Base-by-base conservation (phyloP, 140 eudicot genomes). In the Oenanthe javanica region DNA sequence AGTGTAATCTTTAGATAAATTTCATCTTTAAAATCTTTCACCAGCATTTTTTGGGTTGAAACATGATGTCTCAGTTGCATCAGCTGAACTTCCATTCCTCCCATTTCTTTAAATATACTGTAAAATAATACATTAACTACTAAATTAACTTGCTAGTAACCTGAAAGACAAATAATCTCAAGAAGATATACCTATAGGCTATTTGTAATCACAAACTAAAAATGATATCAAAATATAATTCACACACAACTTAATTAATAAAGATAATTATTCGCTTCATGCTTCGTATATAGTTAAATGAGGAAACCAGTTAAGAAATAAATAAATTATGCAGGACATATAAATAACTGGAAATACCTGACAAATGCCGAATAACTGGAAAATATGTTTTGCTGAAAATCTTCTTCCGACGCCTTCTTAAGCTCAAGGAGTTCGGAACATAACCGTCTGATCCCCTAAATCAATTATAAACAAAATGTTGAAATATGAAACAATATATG, bases 371-470 rank as follows among this genome's bases (percentile, higher is more conserved):
- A 64, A 82, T 87, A 92, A 82, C 87, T 88, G 31, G 88, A 83
- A 73, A 84, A 82, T 42, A 92, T 84, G 79, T 82, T 90, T 63
- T 88, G 87, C 76, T 88, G 96, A 83, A 92, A 92, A 80, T 92
- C 97, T 72, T 79, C 87, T 77, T 92, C 89, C 3, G 97, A 90
- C 48, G 90, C 92, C 82, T 82, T 84, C 87, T 90, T 92, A 45
- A 92, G 82, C 87, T 92, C 97, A 21, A 88, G 76, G 61, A 92
- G 87, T 83, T 92, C 97, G 50, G 91, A 88, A 79, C 97, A 92
- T 15, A 92, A 82, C 73, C 88, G 87, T 77, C 87, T 83, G 76
- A 92, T 88, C 64, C 97, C 97, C 97, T 90, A 81, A 82, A 81
- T 73, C 66, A 76, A 15, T 45, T 61, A 83, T 66, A 78, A 15